Conservation (phyloP, 495 filamentous ascomycete genomes). For the Aspergillus campestris region DNA sequence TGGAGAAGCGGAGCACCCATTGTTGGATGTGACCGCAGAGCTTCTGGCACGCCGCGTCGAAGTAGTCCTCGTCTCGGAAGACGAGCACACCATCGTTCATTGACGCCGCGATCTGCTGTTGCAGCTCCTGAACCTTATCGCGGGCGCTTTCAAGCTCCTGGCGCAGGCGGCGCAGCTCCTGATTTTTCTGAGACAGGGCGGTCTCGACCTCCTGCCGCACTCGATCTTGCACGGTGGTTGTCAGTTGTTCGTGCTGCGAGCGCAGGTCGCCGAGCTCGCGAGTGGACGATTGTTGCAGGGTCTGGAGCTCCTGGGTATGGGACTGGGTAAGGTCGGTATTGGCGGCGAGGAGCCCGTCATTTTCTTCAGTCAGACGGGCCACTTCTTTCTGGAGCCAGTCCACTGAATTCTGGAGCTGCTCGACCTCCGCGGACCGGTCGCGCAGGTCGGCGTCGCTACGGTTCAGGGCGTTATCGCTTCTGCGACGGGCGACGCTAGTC, state of each 20-base stretch:
- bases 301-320: conserved; percentile 56
- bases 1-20: conserved; percentile 94
- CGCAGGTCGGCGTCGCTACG: conserved; percentile 46
- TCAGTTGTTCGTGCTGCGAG: conserved; percentile 48
- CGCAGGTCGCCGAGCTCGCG: conserved; percentile 58
- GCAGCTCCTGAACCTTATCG: conserved; percentile 70
- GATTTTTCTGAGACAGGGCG: conserved; percentile 62
- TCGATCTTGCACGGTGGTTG: conserved; percentile 53
- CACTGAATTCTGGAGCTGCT: conserved; percentile 65
- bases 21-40: conserved; percentile 90
- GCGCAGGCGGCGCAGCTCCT: conserved; percentile 67
- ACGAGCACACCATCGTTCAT: conserved; percentile 67
- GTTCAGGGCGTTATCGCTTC: conserved; percentile 48
- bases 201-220: conserved; percentile 52
- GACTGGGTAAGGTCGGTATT: conserved; percentile 57
- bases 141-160: conserved; percentile 68
- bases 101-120: conserved; percentile 69
- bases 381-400: conserved; percentile 75
- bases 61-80: conserved; percentile 84
- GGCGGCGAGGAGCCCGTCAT: conserved; percentile 61
- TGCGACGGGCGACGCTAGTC: conserved; percentile 44
- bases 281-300: conserved; percentile 41
- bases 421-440: conserved; percentile 68
- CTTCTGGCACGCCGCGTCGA: conserved; percentile 86
- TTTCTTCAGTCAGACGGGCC: conserved; percentile 60